Conservation (phyloP, 805 yeast species). For the Candida namnaoensis region DNA sequence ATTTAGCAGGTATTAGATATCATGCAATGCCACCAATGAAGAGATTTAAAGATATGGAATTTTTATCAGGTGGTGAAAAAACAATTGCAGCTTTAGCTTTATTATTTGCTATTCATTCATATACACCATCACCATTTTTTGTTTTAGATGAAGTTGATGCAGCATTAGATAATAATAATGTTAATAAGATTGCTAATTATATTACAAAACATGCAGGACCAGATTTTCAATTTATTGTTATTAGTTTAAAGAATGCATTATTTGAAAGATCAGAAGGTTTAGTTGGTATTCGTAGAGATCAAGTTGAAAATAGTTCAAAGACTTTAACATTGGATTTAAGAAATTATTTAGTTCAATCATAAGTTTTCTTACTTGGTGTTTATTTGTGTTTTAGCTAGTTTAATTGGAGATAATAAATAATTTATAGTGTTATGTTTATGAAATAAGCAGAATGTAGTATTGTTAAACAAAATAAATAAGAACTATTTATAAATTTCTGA, state of each 20-base stretch:
- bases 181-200: constrained; percentile 78
- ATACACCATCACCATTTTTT: constrained; percentile 90
- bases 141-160: constrained; percentile 98
- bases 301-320: constrained; percentile 59
- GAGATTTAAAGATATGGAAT: constrained; percentile 85
- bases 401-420: no score
- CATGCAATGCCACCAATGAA: constrained; percentile 97
- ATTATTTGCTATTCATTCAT: constrained; percentile 83
- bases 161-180: constrained; percentile 87
- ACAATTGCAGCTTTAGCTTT: constrained; percentile 94
- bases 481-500: not conserved
- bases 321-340: constrained; percentile 68
- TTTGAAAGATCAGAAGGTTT: constrained; percentile 85
- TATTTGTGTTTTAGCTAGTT: no score
- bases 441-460: no score
- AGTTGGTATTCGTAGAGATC: constrained; percentile 89
- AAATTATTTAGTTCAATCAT: constrained; percentile 34
- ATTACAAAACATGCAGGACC: constrained; percentile 70
- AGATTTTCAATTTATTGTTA: constrained; percentile 83
- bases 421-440: no score
- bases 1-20: constrained; percentile 70
- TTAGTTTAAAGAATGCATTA: constrained; percentile 78
- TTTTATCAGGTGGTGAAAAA: constrained; percentile 93
- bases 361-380: no score
- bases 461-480: no score